Base-by-base conservation (phyloP, 805 yeast species). In the Candida michaelii region DNA sequence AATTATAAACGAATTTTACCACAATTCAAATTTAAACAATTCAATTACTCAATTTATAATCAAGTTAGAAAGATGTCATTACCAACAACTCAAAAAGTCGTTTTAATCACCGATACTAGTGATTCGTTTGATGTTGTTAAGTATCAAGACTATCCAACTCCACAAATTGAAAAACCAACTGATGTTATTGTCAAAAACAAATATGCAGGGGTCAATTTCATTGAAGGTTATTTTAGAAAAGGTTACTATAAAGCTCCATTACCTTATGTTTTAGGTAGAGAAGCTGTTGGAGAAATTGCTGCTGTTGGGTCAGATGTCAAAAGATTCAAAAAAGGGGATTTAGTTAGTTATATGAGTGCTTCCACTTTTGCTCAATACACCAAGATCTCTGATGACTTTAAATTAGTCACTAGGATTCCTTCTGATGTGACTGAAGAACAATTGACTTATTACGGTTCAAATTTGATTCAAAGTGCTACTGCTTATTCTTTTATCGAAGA, bases 141-240 rank as follows among this genome's bases (percentile, higher is more conserved):
- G 52, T 82, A 78, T 55, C 74, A 33, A 6, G 82, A 81, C 29
- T 59, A 66, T 27, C 79, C 83, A 3, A 76, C 82, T 5, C 95
- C 95, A 3, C 58, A 64, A 33, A 69, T 83, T 40, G 58, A 65
- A 4, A 73, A 69, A 3, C 69, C 73, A 40, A 44, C 48, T 21
- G 87, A 88, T 46, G 58, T 90, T 9, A 68, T 90, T 36, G 71
- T 90, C 56, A 83, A 84, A 63, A 86, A 85, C 71, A 73, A 69
- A 42, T 89, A 77, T 52, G 74, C 89, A 10, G 98, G 98, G 25
- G 67, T 89, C 54, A 89, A 89, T 54, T 85, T 77, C 68, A 84
- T 89, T 50, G 97, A 90, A 55, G 71, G 80, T 3, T 90, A 89
- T 64, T 87, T 85, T 69, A 77, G 97, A 56, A 76, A 67, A 39